Base-by-base conservation (phyloP, 257 asterid species). In the Gentiana macrophylla region DNA sequence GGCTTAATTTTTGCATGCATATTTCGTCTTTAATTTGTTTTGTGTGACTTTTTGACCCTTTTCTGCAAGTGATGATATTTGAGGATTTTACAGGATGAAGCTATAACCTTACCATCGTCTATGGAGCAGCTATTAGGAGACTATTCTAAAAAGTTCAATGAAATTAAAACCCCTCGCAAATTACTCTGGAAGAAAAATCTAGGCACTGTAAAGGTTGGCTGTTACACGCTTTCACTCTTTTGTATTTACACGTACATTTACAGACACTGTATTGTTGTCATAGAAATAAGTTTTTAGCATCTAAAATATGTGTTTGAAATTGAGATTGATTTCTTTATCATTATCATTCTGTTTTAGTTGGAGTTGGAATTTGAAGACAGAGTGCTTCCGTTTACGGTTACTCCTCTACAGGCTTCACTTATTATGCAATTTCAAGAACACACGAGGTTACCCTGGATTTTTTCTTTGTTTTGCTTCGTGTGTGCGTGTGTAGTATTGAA, bases 141-240 rank as follows among this genome's bases (percentile, higher is more conserved):
- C 74, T 91, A 91, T 73, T 92, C 97, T 49, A 81, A 70, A 75
- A 83, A 81, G 62, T 91, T 75, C 66, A 69, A 84, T 71, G 86
- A 91, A 77, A 80, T 91, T 72, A 91, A 91, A 77, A 84, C 96
- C 70, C 98, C 98, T 11, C 94, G 98, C 58, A 91, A 91, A 79
- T 90, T 91, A 62, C 67, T 79, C 35, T 91, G 98, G 98, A 91
- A 83, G 85, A 91, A 76, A 76, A 91, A 81, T 77, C 98, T 91
- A 58, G 98, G 98, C 59, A 71, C 88, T 53, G 98, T 91, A 46
- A 91, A 91, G 98, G 98, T 91, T 51, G 72, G 97, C 71, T 67
- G 64, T 72, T 70, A 57, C 70, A 60, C 24, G 35, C 32, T 62
- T 35, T 4, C 12, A 45, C 56, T 47, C 24, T 24, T 24, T 55